phyloP scores from a whole-genome alignment of 768 basidiomycete genomes.

The Coprinopsis marcescibilis region DNA sequence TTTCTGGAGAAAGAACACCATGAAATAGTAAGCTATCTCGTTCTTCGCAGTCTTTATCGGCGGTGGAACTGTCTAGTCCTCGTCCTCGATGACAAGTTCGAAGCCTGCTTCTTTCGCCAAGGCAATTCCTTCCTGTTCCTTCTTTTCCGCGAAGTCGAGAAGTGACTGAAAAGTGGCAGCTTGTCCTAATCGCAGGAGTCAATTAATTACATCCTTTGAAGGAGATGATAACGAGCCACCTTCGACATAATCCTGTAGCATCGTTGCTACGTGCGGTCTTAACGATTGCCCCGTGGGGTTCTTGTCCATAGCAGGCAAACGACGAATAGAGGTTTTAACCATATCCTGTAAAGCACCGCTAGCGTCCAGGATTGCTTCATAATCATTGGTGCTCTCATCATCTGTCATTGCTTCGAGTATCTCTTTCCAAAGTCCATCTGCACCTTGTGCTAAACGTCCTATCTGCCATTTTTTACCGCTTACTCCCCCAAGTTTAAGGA shows the following conservation, averaged over 20 bases:
- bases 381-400: constrained; percentile 25
- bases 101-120: constrained; percentile 47
- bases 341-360: constrained; percentile 63
- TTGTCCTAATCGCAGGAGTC: constrained; percentile 35
- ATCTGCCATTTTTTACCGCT: constrained; percentile 53
- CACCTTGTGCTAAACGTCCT: constrained; percentile 49
- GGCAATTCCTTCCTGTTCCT: constrained; percentile 42
- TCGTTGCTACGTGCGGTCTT: constrained; percentile 53
- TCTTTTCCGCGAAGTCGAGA: constrained; percentile 40
- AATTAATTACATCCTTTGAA: background rate
- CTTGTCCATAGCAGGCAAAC: constrained; percentile 34
- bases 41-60: too few relatives aligned
- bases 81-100: constrained; percentile 46
- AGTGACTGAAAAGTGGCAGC: constrained; percentile 50
- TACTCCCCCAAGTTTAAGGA: constrained; percentile 65
- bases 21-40: too few relatives aligned
- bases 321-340: constrained; percentile 45
- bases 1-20: too few relatives aligned
- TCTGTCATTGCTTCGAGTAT: constrained; percentile 29
- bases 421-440: constrained; percentile 57
- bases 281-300: constrained; percentile 21
- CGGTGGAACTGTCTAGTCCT: too few relatives aligned
- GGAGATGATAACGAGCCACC: constrained; percentile 30
- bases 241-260: constrained; percentile 66
- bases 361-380: constrained; percentile 66